Evolutionary conservation across 1,284 basidiomycete species (phyloP).

Genomic region (Leccinum solheimii): DNA sequence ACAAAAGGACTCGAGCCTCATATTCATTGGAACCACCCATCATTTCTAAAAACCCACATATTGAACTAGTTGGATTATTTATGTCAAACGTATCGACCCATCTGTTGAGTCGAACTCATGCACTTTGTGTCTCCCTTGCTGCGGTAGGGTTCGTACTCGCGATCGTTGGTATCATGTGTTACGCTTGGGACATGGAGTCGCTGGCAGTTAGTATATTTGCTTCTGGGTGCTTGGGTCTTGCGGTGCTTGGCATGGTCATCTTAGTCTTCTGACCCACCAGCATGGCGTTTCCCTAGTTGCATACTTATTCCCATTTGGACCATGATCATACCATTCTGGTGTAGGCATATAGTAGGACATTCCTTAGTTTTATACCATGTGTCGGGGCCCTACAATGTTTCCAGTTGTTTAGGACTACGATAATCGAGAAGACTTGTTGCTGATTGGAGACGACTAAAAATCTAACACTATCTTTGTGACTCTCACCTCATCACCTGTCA

Average conservation of each 20-base stretch:
- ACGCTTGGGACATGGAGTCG: slow-evolving; percentile 50
- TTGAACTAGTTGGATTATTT: slow-evolving; percentile 45
- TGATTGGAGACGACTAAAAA: background rate
- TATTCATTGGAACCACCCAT: slow-evolving; percentile 25
- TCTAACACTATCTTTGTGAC: background rate
- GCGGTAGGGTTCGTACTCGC: slow-evolving; percentile 52
- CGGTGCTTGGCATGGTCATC: slow-evolving; percentile 15
- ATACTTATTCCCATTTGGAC: background rate
- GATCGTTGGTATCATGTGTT: slow-evolving; percentile 51
- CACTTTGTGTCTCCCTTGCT: slow-evolving; percentile 49
- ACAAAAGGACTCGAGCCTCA: slow-evolving; percentile 1
- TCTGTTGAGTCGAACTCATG: slow-evolving; percentile 50
- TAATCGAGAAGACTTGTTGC: background rate
- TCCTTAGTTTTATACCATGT: background rate
- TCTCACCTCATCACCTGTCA: slow-evolving; percentile 12
- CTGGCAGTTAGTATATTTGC: slow-evolving; percentile 44
- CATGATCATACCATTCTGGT: background rate
- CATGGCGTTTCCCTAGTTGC: background rate
- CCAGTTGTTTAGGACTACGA: background rate
- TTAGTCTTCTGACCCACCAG: slow-evolving; percentile 13
- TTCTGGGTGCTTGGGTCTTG: slow-evolving; percentile 40
- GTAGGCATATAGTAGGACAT: background rate
- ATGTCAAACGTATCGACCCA: slow-evolving; percentile 39
- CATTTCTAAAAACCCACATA: slow-evolving; percentile 45
- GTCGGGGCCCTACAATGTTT: background rate